Percentiles rank a stretch among this genome's conserved stretches.
phyloP scores from a whole-genome alignment of 805 yeast genomes.

The Starmera amethionina region DNA sequence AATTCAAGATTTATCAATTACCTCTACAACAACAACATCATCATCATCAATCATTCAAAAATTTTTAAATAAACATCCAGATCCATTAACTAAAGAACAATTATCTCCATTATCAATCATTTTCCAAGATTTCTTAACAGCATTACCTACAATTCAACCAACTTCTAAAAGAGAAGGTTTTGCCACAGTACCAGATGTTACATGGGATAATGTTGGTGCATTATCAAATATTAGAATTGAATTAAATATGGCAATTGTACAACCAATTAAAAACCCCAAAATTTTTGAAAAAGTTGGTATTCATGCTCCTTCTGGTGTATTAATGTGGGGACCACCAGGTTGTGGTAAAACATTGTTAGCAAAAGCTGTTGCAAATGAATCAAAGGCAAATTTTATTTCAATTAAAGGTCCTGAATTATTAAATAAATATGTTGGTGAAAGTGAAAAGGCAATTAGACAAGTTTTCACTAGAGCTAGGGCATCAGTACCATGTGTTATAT shows the following conservation, averaged over 20 bases:
- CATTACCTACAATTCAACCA: conserved; percentile 91
- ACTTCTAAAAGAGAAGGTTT: conserved; percentile 97
- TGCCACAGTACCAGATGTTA: conserved; percentile 96
- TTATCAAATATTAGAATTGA: conserved; percentile 72
- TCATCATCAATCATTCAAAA: conserved; percentile 58
- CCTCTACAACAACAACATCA: conserved; percentile 10
- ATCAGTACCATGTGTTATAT: conserved; percentile 87
- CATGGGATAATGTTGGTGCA: conserved; percentile 95
- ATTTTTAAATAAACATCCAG: conserved; percentile 67
- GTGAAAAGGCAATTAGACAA: conserved; percentile 88
- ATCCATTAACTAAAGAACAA: conserved; percentile 68
- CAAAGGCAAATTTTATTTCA: conserved; percentile 90
- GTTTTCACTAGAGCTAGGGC: conserved; percentile 90
- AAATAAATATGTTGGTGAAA: conserved; percentile 94
- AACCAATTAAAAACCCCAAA: conserved; percentile 90
- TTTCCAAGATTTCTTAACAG: conserved; percentile 70
- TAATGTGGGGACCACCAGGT: conserved; percentile 99
- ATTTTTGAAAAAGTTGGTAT: conserved; percentile 85
- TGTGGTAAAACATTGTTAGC: conserved; percentile 96
- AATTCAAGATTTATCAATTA: too few species aligned
- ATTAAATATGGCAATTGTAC: conserved; percentile 94
- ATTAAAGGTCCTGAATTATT: conserved; percentile 93
- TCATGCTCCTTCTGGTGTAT: conserved; percentile 92
- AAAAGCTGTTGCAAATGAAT: conserved; percentile 96
- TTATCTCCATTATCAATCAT: conserved; percentile 67